phyloP scores from a whole-genome alignment of 2,329 filamentous ascomycete species.

The Cercospora nicotianae region DNA sequence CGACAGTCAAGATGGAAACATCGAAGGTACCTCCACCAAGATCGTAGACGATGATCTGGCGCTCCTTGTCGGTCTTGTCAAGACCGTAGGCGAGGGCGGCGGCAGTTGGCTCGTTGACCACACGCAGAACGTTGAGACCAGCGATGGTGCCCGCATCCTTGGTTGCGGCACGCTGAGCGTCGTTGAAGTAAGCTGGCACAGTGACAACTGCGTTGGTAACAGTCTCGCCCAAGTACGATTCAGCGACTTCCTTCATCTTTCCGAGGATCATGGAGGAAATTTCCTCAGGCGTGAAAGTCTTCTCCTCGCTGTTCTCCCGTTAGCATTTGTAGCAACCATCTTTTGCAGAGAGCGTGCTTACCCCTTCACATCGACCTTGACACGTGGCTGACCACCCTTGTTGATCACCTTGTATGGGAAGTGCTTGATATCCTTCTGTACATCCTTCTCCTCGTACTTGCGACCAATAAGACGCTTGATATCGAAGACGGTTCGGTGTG shows the following conservation, averaged over 20 bases:
- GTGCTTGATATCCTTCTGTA: slow-evolving; percentile 94
- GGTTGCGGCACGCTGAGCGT: slow-evolving; percentile 95
- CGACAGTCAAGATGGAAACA: slow-evolving; percentile 96
- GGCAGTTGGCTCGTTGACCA: slow-evolving; percentile 96
- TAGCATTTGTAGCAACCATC: neutral
- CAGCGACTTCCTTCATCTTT: slow-evolving; percentile 97
- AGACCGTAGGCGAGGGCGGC: slow-evolving; percentile 94
- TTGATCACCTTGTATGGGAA: slow-evolving; percentile 93
- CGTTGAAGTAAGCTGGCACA: slow-evolving; percentile 98
- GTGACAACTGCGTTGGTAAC: slow-evolving; percentile 97
- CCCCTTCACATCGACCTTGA: slow-evolving; percentile 71
- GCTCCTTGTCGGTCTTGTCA: slow-evolving; percentile 86
- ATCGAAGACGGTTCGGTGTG: slow-evolving; percentile 50
- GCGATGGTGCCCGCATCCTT: slow-evolving; percentile 97
- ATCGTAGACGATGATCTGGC: slow-evolving; percentile 93
- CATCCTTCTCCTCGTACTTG: slow-evolving; percentile 65
- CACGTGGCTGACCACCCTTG: slow-evolving; percentile 85
- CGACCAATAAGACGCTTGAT: slow-evolving; percentile 55
- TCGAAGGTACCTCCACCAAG: slow-evolving; percentile 98
- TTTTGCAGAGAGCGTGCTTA: slow-evolving; percentile 18
- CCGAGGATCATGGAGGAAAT: slow-evolving; percentile 77
- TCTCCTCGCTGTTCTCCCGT: slow-evolving; percentile 48
- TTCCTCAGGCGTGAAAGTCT: slow-evolving; percentile 78
- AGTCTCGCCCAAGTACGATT: slow-evolving; percentile 84
- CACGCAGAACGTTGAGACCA: slow-evolving; percentile 93